phyloP scores from a whole-genome alignment of 257 asterid genomes.

The Misopates orontium region DNA sequence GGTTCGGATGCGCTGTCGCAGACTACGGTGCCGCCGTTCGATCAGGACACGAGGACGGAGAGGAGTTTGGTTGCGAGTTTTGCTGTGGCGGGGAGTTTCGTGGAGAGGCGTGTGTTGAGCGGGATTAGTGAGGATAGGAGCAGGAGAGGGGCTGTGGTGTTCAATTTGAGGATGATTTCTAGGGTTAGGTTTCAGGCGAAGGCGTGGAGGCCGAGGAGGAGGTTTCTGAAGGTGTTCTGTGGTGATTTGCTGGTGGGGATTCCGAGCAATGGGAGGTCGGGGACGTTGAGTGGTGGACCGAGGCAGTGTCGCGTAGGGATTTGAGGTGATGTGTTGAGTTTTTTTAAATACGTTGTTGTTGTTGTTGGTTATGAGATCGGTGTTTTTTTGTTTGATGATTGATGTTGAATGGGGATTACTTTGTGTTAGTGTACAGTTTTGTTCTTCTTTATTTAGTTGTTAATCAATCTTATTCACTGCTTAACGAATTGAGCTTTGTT shows the following conservation, averaged over 20 bases:
- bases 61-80: slow-evolving; percentile 54
- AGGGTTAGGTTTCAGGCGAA: slow-evolving; percentile 68
- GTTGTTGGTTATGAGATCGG: no score
- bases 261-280: slow-evolving; percentile 40
- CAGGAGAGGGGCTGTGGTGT: slow-evolving; percentile 39
- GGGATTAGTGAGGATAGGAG: slow-evolving; percentile 50
- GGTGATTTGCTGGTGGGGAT: slow-evolving; percentile 56
- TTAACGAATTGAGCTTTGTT: no score
- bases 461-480: no score
- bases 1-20: slow-evolving; percentile 35
- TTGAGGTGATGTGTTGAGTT: slow-evolving; percentile 39
- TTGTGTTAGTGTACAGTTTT: no score
- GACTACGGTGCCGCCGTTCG: slow-evolving; percentile 63
- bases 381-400: no score
- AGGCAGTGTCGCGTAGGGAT: slow-evolving; percentile 73
- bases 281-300: slow-evolving; percentile 57
- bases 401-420: no score
- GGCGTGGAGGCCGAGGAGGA: slow-evolving; percentile 72
- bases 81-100: slow-evolving; percentile 56
- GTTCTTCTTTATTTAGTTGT: no score
- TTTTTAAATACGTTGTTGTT: not conserved
- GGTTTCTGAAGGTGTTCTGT: slow-evolving; percentile 70
- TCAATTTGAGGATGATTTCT: slow-evolving; percentile 68
- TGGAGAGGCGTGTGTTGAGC: slow-evolving; percentile 42
- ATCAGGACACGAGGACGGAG: slow-evolving; percentile 60